Evolutionary conservation across 768 basidiomycete genomes (phyloP), one percentile per base, ranked within the genome.

Genomic region (Coprinellus micaceus): DNA sequence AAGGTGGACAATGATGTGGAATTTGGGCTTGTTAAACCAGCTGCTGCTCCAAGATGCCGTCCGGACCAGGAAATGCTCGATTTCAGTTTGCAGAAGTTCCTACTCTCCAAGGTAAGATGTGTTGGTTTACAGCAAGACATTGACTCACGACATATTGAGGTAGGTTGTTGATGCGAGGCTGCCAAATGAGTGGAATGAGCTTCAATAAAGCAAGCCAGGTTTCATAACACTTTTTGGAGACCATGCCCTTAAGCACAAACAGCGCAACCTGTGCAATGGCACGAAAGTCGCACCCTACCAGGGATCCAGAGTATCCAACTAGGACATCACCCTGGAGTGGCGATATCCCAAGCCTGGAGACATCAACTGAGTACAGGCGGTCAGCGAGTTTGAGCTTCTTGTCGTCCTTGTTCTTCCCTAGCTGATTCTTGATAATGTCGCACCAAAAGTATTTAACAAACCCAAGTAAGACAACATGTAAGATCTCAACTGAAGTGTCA

Each of bases 391-490:
- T 26, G 5, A 60, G 52, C 48, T 73, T 73, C 29, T 67, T 45
- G 0, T 53, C 39, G 19, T 66, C 60, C 11, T 69, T 64, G n/a
- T 48, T 30, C 11, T 64, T 64, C 24, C n/a, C n/a, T n/a, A 67
- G 26, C 17, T 60, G 60, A 21, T 63, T 60, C 11, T 64, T 49
- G 12, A 73, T 58, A 0, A 65, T 62, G 62, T 80, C 77, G 0
- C 72, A 67, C 78, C 79, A 81, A 26, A 77, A 69, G 56, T 80
- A 81, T 46, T 81, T 80, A 48, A 80, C 68, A 61, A 78, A 70
- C 0, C 78, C 77, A 1, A 79, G 71, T 0, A 80, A 64, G 24
- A 78, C 62, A 3, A 74, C 71, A 58, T 80, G 78, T 0, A 79
- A 64, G 22, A 78, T 74, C 55, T 79, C 76, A 0, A 77, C 73